Evolutionary conservation across 495 filamentous ascomycete species (phyloP), one percentile per base, ranked within the genome.

Genomic region (Monascus purpureus): DNA sequence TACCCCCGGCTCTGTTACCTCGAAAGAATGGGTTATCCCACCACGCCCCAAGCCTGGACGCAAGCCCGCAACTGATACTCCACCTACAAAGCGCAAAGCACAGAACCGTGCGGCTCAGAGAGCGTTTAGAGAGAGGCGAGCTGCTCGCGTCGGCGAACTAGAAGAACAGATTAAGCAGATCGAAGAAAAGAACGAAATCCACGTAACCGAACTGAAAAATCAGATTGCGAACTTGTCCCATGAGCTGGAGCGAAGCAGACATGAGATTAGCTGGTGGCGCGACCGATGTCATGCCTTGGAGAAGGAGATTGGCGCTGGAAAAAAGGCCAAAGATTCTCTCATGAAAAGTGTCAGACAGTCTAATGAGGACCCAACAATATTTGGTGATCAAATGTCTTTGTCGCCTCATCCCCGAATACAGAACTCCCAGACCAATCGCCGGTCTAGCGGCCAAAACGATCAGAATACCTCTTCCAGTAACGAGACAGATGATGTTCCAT

Each of bases 31-130:
- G 84, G 68, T 87, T 6, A 72, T 93, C 29, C 84, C 84, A 17
- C 84, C 84, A 31, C 72, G 82, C 29, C 84, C 84, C 16, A 90
- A 90, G 64, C 87, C 87, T n/a, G 87, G 86, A 22, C 72, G 87
- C 31, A 93, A 93, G 53, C 87, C 87, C 7, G 83, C 86, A 13
- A 87, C 80, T 9, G 85, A 95, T 46, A 85, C 82, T 3, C 85
- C 85, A 8, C 83, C 83, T 2, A 93, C 84, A 23, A 90, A 93
- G 50, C 75, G 87, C 35, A 92, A 93, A 56, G 82, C 81, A 0
- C 87, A 95, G 50, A 95, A 95, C 52, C 69, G 87, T 25, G 82
- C 81, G n/a, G 86, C 87, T 9, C 87, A 95, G 57, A 66, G 86
- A 37, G 82, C 82, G 2, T 93, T 93, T 48, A 69, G 87, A n/a